A percentile compares a stretch with the other conserved stretches of the same genome.
Evolutionary conservation across 441 rosid species (phyloP).

Genomic region (Metrosideros polymorpha): DNA sequence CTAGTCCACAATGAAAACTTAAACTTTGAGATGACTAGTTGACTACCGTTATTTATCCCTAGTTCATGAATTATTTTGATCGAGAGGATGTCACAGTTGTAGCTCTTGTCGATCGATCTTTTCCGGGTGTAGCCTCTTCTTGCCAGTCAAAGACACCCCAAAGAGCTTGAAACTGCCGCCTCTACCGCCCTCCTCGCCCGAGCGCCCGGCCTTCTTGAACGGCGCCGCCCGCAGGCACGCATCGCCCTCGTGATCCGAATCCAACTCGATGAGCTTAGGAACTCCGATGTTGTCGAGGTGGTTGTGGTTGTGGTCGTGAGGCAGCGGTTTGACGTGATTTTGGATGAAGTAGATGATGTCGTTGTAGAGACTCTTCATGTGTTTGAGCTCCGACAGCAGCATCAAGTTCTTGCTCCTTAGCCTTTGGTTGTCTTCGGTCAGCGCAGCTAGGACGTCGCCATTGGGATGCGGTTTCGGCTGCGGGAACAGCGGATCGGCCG

Average conservation of each 20-base stretch:
- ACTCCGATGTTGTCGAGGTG: background rate
- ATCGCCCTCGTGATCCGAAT: background rate
- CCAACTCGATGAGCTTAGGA: slow-evolving; percentile 20
- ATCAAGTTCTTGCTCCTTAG: slow-evolving; percentile 25
- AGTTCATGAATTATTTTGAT: background rate
- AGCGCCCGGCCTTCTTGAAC: background rate
- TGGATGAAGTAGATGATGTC: slow-evolving; percentile 37
- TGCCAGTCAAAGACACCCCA: slow-evolving; percentile 37
- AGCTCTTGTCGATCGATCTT: slow-evolving; percentile 13
- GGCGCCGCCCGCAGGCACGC: background rate
- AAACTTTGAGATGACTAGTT: background rate
- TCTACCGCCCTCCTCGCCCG: slow-evolving; percentile 7
- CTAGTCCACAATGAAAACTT: background rate
- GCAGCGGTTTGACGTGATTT: slow-evolving; percentile 23
- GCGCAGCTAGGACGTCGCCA: slow-evolving; percentile 9
- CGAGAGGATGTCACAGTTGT: background rate
- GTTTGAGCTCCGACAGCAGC: slow-evolving; percentile 28
- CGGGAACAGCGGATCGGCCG: background rate
- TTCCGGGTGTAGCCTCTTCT: slow-evolving; percentile 37
- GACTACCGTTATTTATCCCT: background rate
- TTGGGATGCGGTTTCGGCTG: background rate
- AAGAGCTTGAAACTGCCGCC: slow-evolving; percentile 32
- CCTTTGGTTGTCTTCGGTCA: slow-evolving; percentile 27
- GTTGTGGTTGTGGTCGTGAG: background rate
- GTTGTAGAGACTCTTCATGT: slow-evolving; percentile 36